phyloP scores from a whole-genome alignment of 352 stramenopile species.

The Phytophthora sp. region DNA sequence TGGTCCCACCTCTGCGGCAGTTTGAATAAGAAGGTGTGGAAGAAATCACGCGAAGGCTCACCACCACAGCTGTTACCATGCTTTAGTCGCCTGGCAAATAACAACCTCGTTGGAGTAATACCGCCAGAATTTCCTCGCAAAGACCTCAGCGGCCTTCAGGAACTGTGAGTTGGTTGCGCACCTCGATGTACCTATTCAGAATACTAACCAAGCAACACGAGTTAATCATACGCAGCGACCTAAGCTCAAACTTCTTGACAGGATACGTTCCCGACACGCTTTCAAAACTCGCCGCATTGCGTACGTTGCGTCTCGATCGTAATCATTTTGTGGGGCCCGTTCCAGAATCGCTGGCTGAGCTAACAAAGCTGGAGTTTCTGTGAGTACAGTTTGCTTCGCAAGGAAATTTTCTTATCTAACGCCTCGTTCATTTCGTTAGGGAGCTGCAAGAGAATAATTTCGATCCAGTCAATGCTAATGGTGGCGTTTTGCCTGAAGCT shows the following conservation, averaged over 20 bases:
- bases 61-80: neutral
- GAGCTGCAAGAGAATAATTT: conserved; percentile 69
- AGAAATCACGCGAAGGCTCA: neutral
- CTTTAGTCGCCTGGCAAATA: conserved; percentile 50
- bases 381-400: conserved; percentile 22
- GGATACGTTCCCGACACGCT: conserved; percentile 53
- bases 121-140: conserved; percentile 56
- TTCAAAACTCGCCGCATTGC: conserved; percentile 39
- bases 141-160: conserved; percentile 52
- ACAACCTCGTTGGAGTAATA: conserved; percentile 70
- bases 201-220: neutral
- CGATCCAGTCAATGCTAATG: conserved; percentile 30
- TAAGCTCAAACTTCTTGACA: conserved; percentile 76
- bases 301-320: conserved; percentile 57
- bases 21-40: neutral
- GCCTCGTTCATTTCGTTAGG: conserved; percentile 16
- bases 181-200: neutral
- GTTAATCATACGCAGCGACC: conserved; percentile 38
- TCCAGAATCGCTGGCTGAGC: conserved; percentile 43
- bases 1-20: too few species aligned
- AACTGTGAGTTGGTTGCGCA: conserved; percentile 46
- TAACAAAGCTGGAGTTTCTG: conserved; percentile 63
- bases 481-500: conserved; percentile 39
- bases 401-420: neutral
- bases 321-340: conserved; percentile 59